Evolutionary conservation across 140 eudicot genomes (phyloP), one percentile per base, ranked within the genome.

Genomic region (Flaveria floridana): DNA sequence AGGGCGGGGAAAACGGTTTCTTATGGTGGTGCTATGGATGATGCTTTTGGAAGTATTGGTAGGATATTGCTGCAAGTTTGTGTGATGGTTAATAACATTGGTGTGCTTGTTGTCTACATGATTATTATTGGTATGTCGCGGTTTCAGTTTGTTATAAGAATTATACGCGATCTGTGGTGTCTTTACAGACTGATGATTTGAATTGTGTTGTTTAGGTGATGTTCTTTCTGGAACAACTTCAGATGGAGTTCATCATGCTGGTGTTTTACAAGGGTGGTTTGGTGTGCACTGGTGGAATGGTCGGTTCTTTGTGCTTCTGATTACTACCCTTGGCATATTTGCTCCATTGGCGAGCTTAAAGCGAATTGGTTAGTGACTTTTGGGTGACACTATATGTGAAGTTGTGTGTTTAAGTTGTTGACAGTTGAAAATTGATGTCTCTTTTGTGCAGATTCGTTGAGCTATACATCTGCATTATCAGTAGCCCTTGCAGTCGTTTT

Each of bases 221-320:
- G 99, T 94, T 84, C 89, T 94, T 62, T 82, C 97, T 59, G 99
- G 99, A 81, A 91, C 99, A 72, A 85, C 95, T 58, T 85, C 97
- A 3, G 83, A 78, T 72, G 97, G 95, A 19, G 51, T 85, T 78
- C 97, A 91, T 79, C 99, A 94, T 76, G 82, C 91, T 10, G 99
- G 99, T 79, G 97, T 94, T 7, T 68, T 94, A 63, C 91, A 94
- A 85, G 92, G 89, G 39, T 94, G 99, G 99, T 94, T 94, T 65
- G 99, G 99, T 55, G 80, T 69, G 13, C 96, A 87, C 30, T 91
- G 97, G 99, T 94, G 99, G 99, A 94, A 86, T 25, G 84, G 95
- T 13, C 90, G 99, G 42, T 78, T 82, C 78, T 78, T 88, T 46
- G 88, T 94, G 70, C 99, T 94, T 67, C 80, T 85, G 23, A 71